Base-by-base conservation (phyloP, 345 rosid species). In the Sonneratia alba region DNA sequence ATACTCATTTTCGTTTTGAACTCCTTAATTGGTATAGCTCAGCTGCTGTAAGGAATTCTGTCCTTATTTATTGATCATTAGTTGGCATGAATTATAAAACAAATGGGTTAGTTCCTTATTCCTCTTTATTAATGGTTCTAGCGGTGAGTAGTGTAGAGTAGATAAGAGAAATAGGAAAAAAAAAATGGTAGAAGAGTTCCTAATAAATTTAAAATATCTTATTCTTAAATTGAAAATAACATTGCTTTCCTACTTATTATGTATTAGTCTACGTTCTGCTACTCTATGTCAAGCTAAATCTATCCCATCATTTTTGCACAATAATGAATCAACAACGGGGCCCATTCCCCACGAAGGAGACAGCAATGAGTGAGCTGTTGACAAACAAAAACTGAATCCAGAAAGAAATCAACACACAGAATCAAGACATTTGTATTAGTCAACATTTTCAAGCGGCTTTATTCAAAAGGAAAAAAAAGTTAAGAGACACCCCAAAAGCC, bases 371-470 rank as follows among this genome's bases (percentile, higher is more conserved):
- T 24, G 19, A 62, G 66, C 66, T 12, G 32, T 13, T 62, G 38
- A 62, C 32, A 8, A 57, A 57, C 63, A 6, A 21, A 24, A 18
- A 16, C 22, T 55, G 1, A 3, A 55, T 55, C 6, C 7, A 55
- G 59, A 21, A 61, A 34, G 66, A 32, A 62, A 62, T 19, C 59
- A 53, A 21, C 22, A 14, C 19, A 48, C 3, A 15, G 56, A 18
- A 14, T 45, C 49, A 45, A 56, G 36, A 24, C 36, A 22, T 13
- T 22, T n/a, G 65, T 9, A 24, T 27, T 11, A 61, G 66, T 62
- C 66, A 62, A 62, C 66, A 62, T 62, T 62, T 27, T 62, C 66
- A 62, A 62, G 36, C 66, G 7, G 36, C 66, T 62, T 62, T 62
- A 34, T 62, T 34, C 38, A 62, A 27, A 34, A 62, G 66, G 15